Base-by-base conservation (phyloP, 169 alveolate genomes). In the Babesia gibsoni region DNA sequence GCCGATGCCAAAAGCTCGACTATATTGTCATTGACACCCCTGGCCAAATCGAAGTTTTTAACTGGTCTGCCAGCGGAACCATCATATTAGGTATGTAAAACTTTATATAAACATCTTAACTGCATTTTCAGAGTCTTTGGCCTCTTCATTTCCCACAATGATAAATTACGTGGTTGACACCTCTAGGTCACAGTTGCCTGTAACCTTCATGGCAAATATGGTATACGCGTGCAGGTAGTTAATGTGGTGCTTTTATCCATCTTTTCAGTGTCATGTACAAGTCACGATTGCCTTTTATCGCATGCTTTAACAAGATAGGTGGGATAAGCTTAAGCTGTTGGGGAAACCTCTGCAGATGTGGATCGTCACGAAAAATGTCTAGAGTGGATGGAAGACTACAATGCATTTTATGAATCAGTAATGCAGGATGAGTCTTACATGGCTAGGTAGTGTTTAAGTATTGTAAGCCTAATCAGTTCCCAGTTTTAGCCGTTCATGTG, bases 1-100 rank as follows among this genome's bases (percentile, higher is more conserved):
- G 85, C 22, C 88, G 98, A 63, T 72, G 90, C 29, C 52, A 70
- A 10, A 90, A 89, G 27, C 58, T 94, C 59, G 98, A 97, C 79
- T 94, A 91, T 82, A 92, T 97, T 9, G 90, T 97, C 23, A 87
- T 96, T 35, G 99, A 96, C 69, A 96, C 99, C 18, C 99, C 99
- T 2, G 99, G 99, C 5, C 98, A 97, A 82, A 95, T 97, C 43
- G 99, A 97, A 79, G 99, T 95, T 29, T 97, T 97, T 86, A 94
- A 96, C 68, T 96, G 99, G 99, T 92, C 98, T 18, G 99, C 99
- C 18, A 91, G 98, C 50, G 99, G 99, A 22, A 90, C 96, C 45
- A 93, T 97, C 42, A 96, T 97, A 36, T 66, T 92, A 70, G 91
- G 90, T 82, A 42, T 14, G 35, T 8, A 1, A 18, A 14, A 4